phyloP scores from a whole-genome alignment of 345 rosid species.

The Eucalyptus victrix region DNA sequence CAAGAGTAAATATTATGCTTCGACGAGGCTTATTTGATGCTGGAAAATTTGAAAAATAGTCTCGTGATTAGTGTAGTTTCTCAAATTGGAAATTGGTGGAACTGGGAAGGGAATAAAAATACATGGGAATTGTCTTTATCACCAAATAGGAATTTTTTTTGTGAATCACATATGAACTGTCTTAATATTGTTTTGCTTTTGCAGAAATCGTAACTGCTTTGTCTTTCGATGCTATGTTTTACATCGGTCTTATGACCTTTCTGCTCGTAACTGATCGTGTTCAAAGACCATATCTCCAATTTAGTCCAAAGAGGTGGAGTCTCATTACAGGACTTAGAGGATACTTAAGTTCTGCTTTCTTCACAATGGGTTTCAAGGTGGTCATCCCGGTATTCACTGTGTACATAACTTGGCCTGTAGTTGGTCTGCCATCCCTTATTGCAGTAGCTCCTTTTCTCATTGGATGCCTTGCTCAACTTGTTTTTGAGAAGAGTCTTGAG shows the following conservation, averaged over 20 bases:
- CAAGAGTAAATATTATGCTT: not conserved
- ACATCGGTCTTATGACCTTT: constrained; percentile 62
- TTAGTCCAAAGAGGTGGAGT: constrained; percentile 81
- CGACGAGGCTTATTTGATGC: not conserved
- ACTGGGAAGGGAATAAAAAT: not conserved
- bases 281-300: constrained; percentile 79
- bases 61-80: not conserved
- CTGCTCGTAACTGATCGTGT: constrained; percentile 42
- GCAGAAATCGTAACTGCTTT: constrained; percentile 61
- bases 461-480: constrained; percentile 65
- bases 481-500: constrained; percentile 41
- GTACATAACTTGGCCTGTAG: constrained; percentile 60
- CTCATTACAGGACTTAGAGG: constrained; percentile 78
- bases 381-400: constrained; percentile 40
- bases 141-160: not conserved
- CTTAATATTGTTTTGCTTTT: not conserved
- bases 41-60: not conserved
- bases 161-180: not conserved
- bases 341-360: constrained; percentile 51
- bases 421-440: constrained; percentile 46
- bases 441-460: constrained; percentile 64
- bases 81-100: not conserved
- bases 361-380: constrained; percentile 57
- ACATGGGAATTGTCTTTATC: not conserved
- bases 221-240: constrained; percentile 54